Conservation (phyloP, 108 stramenopile genomes). For the Mediolabrus comicus region DNA sequence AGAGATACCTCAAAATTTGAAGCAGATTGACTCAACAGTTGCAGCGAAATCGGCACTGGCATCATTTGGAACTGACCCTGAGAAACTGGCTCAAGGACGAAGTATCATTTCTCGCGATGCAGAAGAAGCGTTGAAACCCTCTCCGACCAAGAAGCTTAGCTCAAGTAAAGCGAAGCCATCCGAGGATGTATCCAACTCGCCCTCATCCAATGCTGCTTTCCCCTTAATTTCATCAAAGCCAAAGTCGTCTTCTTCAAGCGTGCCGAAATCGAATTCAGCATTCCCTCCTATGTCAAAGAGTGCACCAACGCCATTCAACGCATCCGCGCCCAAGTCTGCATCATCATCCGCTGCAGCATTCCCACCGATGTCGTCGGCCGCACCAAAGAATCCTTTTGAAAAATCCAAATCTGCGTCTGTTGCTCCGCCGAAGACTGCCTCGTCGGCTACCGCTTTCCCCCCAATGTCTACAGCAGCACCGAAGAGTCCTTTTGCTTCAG, state of each 20-base stretch:
- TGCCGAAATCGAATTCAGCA: slow-evolving; percentile 13
- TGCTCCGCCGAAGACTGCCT: too few relatives aligned
- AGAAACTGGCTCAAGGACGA: slow-evolving; percentile 52
- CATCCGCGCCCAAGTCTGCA: background rate
- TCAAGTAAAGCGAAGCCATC: slow-evolving; percentile 3
- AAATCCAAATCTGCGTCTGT: slow-evolving; percentile 6
- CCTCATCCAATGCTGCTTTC: slow-evolving; percentile 8
- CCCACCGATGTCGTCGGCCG: slow-evolving; percentile 16
- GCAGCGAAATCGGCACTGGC: slow-evolving; percentile 65
- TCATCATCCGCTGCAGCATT: slow-evolving; percentile 11
- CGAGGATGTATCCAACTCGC: slow-evolving; percentile 12
- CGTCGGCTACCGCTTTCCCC: slow-evolving; percentile 34
- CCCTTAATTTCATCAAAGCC: slow-evolving; percentile 6
- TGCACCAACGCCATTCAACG: slow-evolving; percentile 63
- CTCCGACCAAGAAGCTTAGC: background rate
- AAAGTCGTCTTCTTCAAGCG: background rate
- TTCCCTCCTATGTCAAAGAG: slow-evolving; percentile 64
- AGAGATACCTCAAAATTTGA: slow-evolving; percentile 47
- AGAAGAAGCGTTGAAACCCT: slow-evolving; percentile 13
- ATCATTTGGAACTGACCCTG: slow-evolving; percentile 73
- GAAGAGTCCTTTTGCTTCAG: slow-evolving; percentile 20
- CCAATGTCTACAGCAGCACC: slow-evolving; percentile 44
- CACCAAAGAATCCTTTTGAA: slow-evolving; percentile 11
- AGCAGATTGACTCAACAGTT: slow-evolving; percentile 49
- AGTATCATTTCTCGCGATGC: slow-evolving; percentile 42